Evolutionary conservation across 202 grass and related monocot species (phyloP).

Genomic region (Setaria italica): DNA sequence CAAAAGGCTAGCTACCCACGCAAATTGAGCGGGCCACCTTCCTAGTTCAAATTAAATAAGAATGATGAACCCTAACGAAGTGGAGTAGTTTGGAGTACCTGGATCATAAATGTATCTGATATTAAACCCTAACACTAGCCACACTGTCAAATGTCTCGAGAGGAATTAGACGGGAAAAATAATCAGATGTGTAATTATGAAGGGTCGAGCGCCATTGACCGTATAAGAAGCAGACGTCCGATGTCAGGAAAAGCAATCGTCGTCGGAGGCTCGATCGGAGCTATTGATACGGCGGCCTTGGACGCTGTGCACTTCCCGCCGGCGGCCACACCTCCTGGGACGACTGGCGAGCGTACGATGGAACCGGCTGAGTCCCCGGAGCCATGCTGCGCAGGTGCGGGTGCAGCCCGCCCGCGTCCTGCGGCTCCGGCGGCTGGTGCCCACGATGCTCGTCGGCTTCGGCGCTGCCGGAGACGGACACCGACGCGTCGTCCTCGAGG

Average conservation of each 20-base stretch:
- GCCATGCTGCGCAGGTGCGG: not conserved
- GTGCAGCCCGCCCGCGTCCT: not conserved
- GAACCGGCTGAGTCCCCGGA: conserved; percentile 26
- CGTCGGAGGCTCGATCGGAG: not conserved
- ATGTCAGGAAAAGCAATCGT: not conserved
- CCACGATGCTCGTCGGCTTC: conserved; percentile 40
- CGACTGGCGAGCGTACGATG: conserved; percentile 47
- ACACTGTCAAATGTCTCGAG: not conserved
- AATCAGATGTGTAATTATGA: not conserved
- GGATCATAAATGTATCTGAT: conserved; percentile 9
- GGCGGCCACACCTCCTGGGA: conserved; percentile 58
- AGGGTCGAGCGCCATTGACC: not conserved
- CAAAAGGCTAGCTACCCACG: no score
- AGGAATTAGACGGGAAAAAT: not conserved
- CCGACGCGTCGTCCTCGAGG: conserved; percentile 54
- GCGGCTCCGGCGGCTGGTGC: conserved; percentile 11
- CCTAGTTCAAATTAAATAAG: no score
- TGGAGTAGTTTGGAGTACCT: not conserved
- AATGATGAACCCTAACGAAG: conserved; percentile 12
- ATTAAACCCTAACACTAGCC: conserved; percentile 11
- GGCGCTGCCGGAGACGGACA: conserved; percentile 52
- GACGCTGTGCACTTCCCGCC: conserved; percentile 36
- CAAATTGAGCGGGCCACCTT: no score
- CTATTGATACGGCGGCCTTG: conserved; percentile 62
- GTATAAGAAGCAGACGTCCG: not conserved